Base-by-base conservation (phyloP, 2,329 filamentous ascomycete species). In the Talaromyces sp. region DNA sequence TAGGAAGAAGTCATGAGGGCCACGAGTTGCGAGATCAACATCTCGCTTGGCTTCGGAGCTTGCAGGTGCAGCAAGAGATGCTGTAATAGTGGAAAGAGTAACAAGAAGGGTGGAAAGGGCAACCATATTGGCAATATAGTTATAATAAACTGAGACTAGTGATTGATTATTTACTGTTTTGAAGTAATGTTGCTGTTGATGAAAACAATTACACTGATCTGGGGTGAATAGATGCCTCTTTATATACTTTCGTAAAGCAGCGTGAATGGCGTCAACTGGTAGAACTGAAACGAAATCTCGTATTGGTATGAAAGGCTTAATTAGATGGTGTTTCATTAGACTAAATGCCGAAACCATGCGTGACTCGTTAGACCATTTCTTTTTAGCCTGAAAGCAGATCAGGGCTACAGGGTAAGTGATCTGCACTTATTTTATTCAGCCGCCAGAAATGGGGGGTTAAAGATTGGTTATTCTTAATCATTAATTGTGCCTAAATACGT, bases 31-130 rank as follows among this genome's bases (percentile, higher is more conserved):
- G 9, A 60, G 9, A 31, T 42, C 51, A 16, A 40, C 14, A 40
- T 60, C 18, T 4, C 8, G 2, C n/a, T 60, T 50, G 53, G 55
- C 28, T 5, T 30, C 50, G 7, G 27, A 8, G 31, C 34, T 47
- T 51, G 59, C 30, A 16, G 59, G 59, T 1, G 52, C 59, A 18
- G 59, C 59, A 34, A 60, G 59, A n/a, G 59, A 36, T 18, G 51
- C 53, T 1, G 18, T 18, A 28, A 52, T 31, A 10, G 30, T 31
- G 31, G 42, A 28, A 9, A 60, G 23, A 31, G 42, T 30, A 30
- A 47, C 23, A 14, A 60, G 5, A 23, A 60, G 42, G 14, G 51
- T 56, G 23, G 59, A 56, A 23, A 56, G 30, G 23, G 59, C n/a
- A 40, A 60, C 52, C 59, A 60, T 60, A 18, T 60, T 60, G 50